Percentiles rank a stretch among this genome's conserved stretches.
Evolutionary conservation across 257 asterid species (phyloP).

Genomic region (Scutellaria barbata): DNA sequence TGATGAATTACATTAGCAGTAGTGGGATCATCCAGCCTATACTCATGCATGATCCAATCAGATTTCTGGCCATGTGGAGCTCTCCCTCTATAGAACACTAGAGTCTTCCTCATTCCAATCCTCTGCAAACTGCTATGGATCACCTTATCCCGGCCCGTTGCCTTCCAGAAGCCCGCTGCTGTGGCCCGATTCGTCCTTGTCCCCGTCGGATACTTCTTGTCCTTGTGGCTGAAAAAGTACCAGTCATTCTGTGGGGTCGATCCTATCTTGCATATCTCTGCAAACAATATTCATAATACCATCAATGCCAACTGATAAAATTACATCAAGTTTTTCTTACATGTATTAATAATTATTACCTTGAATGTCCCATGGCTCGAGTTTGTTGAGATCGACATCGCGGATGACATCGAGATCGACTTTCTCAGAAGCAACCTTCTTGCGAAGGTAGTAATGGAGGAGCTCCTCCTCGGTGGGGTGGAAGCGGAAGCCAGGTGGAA

Average conservation of each 20-base stretch:
- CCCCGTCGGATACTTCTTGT: slow-evolving; percentile 88
- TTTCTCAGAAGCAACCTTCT: slow-evolving; percentile 68
- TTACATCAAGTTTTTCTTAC: too few species aligned
- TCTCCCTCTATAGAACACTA: slow-evolving; percentile 83
- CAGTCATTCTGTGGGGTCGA: slow-evolving; percentile 88
- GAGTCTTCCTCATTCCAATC: slow-evolving; percentile 87
- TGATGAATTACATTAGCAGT: slow-evolving; percentile 20
- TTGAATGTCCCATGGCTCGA: slow-evolving; percentile 98
- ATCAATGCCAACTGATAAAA: neutral
- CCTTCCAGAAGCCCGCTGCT: slow-evolving; percentile 95
- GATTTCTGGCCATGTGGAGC: slow-evolving; percentile 94
- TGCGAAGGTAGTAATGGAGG: slow-evolving; percentile 79
- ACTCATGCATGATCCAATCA: slow-evolving; percentile 95
- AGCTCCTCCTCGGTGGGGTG: slow-evolving; percentile 97
- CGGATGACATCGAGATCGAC: slow-evolving; percentile 91
- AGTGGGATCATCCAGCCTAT: slow-evolving; percentile 64
- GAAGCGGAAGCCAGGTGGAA: slow-evolving; percentile 92
- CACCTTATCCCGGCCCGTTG: slow-evolving; percentile 86
- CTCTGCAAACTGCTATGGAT: slow-evolving; percentile 68
- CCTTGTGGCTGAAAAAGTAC: slow-evolving; percentile 95
- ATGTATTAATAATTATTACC: slow-evolving; percentile 38
- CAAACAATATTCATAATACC: neutral
- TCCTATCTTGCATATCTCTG: slow-evolving; percentile 87
- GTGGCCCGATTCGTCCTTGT: slow-evolving; percentile 91
- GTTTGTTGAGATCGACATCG: slow-evolving; percentile 90